Percentiles rank a stretch among this genome's conserved stretches.
Evolutionary conservation across 495 filamentous ascomycete species (phyloP).

Genomic region (Clavariopsis aquatica): DNA sequence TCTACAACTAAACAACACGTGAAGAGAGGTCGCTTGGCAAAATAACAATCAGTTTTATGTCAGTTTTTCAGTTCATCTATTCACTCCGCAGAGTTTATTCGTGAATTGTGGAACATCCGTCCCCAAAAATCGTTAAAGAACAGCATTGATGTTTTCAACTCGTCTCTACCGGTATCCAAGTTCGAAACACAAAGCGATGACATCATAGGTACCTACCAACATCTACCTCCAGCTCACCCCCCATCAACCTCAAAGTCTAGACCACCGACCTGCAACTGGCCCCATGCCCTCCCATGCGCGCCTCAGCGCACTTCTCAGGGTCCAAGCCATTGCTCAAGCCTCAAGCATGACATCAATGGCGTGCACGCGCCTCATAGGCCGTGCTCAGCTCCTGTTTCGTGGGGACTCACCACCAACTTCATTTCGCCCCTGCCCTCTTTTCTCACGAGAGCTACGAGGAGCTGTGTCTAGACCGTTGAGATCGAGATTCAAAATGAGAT

Average conservation of each 20-base stretch:
- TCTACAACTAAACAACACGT: neutral
- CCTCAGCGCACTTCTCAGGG: neutral
- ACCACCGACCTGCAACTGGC: neutral
- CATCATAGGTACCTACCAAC: constrained; percentile 6
- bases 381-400: constrained; percentile 3
- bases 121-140: no score
- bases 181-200: neutral
- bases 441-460: neutral
- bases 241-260: constrained; percentile 3
- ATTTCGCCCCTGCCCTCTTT: neutral
- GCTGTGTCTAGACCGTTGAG: neutral
- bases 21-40: neutral
- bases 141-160: no score
- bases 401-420: neutral
- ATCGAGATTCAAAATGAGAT: neutral
- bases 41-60: neutral
- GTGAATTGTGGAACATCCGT: no score
- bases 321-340: neutral
- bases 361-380: neutral
- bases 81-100: no score
- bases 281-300: neutral
- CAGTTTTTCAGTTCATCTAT: no score
- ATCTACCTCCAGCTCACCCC: neutral
- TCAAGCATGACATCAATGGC: constrained; percentile 14
- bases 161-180: neutral